Evolutionary conservation across 495 filamentous ascomycete genomes (phyloP), one percentile per base, ranked within the genome.

Genomic region (Aspergillus olivimuriae): DNA sequence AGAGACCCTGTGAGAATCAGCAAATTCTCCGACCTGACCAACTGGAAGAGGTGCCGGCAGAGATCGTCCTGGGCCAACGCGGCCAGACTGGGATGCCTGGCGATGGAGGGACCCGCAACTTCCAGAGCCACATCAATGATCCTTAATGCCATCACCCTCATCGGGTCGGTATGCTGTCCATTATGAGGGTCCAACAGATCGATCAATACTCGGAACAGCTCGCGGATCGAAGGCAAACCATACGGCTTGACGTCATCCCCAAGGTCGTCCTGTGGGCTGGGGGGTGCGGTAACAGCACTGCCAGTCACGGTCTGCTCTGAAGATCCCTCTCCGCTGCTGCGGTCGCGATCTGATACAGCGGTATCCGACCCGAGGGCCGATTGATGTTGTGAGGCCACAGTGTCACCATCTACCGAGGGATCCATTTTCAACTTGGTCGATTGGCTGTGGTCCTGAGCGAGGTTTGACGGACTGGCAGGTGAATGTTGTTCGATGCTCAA

Each of bases 121-220:
- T 99, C 92, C 30, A 99, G 75, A 9, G 92, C 91, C 24, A 99
- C 92, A 70, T 97, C 92, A 45, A 97, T 94, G 45, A 99, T 96
- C 23, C 94, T 77, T 41, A 99, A 69, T 4, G 94, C 92, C 89
- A 97, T 97, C 17, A 97, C 87, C 51, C 90, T 78, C 84, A 96
- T 94, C 7, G 87, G 82, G 58, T 99, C 92, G 11, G 87, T 89
- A 62, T 95, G 87, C 51, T 89, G 85, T 31, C 79, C 79, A 54
- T 96, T 90, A 51, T 97, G 87, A 1, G 92, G 92, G 53, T 97
- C 89, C 23, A 97, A 68, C 11, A 99, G 78, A 60, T 94, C 88
- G 20, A 97, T 89, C n/a, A 99, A 72, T 19, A 96, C 91, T 39
- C 92, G 74, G 51, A 99, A 94, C 5, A 99, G 73, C 59, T 99